phyloP scores from a whole-genome alignment of 1,284 basidiomycete genomes.

The Rhodotorula sp. region DNA sequence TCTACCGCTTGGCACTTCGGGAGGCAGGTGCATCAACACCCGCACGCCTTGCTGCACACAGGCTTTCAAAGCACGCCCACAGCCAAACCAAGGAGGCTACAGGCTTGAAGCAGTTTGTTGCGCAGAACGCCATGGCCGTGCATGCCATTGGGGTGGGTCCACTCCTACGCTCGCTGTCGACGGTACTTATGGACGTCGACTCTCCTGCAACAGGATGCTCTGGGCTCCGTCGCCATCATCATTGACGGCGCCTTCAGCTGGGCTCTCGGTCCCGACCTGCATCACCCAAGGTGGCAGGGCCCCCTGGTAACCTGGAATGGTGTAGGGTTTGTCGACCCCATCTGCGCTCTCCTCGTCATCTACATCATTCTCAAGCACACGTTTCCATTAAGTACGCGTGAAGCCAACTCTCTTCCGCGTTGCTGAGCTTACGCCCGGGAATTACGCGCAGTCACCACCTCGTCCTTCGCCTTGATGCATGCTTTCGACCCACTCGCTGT shows the following conservation, averaged over 20 bases:
- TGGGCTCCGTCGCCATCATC: conserved; percentile 20
- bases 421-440: not conserved
- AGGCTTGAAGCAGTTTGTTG: not conserved
- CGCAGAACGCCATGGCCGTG: conserved; percentile 1
- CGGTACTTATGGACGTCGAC: not conserved
- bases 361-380: conserved; percentile 23
- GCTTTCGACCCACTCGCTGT: conserved; percentile 22
- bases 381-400: conserved; percentile 13
- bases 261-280: conserved; percentile 13
- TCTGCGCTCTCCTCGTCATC: conserved; percentile 20
- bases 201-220: conserved; percentile 10
- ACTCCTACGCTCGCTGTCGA: not conserved
- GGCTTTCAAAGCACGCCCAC: not conserved
- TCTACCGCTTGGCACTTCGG: too few relatives aligned
- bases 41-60: not conserved
- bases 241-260: conserved; percentile 11
- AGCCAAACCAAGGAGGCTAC: not conserved
- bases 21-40: too few relatives aligned
- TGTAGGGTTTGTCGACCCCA: conserved; percentile 18
- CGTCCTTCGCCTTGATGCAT: conserved; percentile 24
- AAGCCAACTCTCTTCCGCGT: not conserved
- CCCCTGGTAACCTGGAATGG: conserved; percentile 4
- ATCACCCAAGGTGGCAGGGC: not conserved
- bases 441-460: not conserved
- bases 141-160: conserved; percentile 20